Percentiles rank a stretch among this genome's conserved stretches.
Conservation (phyloP, 805 yeast species). For the Kregervanrija fluxuum region DNA sequence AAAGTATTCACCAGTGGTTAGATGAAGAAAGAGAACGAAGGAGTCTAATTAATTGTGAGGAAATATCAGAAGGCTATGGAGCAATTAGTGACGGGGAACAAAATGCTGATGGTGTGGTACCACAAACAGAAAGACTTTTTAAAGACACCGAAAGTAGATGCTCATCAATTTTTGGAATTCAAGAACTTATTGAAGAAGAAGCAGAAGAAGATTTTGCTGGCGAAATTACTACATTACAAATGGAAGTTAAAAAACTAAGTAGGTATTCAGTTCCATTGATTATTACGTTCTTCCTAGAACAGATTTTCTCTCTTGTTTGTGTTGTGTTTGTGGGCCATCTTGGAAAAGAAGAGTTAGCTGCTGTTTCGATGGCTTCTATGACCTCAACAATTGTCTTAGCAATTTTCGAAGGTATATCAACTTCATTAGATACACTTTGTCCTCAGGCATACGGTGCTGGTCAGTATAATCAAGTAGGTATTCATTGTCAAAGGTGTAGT, state of each 20-base stretch:
- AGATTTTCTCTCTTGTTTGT: conserved; percentile 58
- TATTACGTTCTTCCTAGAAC: conserved; percentile 58
- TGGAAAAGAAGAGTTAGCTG: conserved; percentile 68
- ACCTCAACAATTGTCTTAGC: conserved; percentile 72
- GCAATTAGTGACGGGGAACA: conserved; percentile 13
- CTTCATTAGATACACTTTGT: conserved; percentile 70
- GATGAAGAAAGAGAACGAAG: conserved; percentile 31
- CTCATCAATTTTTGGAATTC: conserved; percentile 9
- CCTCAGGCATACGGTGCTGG: conserved; percentile 74
- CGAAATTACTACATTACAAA: conserved; percentile 18
- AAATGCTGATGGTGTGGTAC: conserved; percentile 14
- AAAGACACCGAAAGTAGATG: conserved; percentile 8
- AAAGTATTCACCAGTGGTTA: conserved; percentile 28
- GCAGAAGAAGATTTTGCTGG: conserved; percentile 27
- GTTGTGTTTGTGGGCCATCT: conserved; percentile 72
- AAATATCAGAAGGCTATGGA: conserved; percentile 13
- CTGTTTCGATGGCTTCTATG: conserved; percentile 71
- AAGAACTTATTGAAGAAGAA: conserved; percentile 8
- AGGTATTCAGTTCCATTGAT: conserved; percentile 50
- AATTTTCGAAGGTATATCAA: conserved; percentile 67
- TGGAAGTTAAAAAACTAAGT: conserved; percentile 29
- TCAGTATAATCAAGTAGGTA: conserved; percentile 56
- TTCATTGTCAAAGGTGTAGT: conserved; percentile 61
- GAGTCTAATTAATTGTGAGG: conserved; percentile 14
- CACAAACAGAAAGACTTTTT: conserved; percentile 21